Percentiles rank a stretch among this genome's conserved stretches.
Evolutionary conservation across 1,284 basidiomycete species (phyloP).

Genomic region (Ganoderma sinense): DNA sequence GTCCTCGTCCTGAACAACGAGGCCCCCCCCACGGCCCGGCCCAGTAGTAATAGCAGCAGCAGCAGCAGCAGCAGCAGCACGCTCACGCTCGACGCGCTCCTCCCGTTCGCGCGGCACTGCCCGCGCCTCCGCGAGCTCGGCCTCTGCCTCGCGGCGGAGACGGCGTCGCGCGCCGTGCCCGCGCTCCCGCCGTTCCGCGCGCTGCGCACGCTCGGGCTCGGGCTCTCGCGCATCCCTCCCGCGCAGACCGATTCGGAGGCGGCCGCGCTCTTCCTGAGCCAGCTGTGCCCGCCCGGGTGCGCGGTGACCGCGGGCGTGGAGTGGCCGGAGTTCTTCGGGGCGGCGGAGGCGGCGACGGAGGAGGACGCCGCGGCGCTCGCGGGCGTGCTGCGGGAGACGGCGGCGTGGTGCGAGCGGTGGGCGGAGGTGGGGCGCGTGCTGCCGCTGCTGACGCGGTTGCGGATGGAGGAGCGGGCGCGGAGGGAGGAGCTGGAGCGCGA

Average conservation of each 20-base stretch:
- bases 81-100: slow-evolving; percentile 58
- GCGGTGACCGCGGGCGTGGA: slow-evolving; percentile 45
- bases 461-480: slow-evolving; percentile 55
- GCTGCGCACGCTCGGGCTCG: slow-evolving; percentile 40
- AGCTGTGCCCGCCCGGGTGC: slow-evolving; percentile 52
- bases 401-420: slow-evolving; percentile 52
- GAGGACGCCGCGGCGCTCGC: slow-evolving; percentile 24
- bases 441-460: slow-evolving; percentile 55
- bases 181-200: slow-evolving; percentile 3
- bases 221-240: slow-evolving; percentile 54
- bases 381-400: slow-evolving; percentile 31
- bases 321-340: slow-evolving; percentile 36
- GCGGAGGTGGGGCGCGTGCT: slow-evolving; percentile 50
- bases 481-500: slow-evolving; percentile 52
- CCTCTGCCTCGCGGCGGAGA: slow-evolving; percentile 54
- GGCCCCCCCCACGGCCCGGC: slow-evolving; percentile 45
- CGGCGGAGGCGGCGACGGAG: slow-evolving; percentile 22
- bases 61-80: neutral
- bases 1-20: slow-evolving; percentile 57
- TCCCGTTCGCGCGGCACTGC: slow-evolving; percentile 62
- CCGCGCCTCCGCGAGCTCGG: slow-evolving; percentile 58
- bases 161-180: slow-evolving; percentile 20
- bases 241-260: slow-evolving; percentile 39
- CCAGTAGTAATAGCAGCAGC: slow-evolving; percentile 33
- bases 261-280: slow-evolving; percentile 61